Conservation (phyloP, 805 yeast species). For the Candida quercuum region DNA sequence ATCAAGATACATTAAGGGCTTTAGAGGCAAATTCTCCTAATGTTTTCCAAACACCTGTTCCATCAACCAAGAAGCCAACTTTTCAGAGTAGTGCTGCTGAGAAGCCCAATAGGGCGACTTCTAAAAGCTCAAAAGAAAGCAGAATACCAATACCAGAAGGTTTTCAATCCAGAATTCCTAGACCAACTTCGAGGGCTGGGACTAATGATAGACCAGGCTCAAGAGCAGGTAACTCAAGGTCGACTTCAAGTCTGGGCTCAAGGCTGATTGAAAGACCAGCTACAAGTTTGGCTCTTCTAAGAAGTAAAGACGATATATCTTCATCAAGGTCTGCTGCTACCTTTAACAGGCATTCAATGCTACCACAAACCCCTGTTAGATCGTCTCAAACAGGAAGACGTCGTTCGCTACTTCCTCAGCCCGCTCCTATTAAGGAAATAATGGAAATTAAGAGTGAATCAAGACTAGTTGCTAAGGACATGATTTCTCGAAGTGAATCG, state of each 20-base stretch:
- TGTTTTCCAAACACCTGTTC: constrained; percentile 16
- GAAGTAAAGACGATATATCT: constrained; percentile 7
- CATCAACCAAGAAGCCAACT: too few relatives aligned
- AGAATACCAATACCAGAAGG: constrained; percentile 10
- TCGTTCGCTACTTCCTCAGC: constrained; percentile 21
- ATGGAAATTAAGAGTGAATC: constrained; percentile 14
- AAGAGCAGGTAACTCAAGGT: constrained; percentile 5
- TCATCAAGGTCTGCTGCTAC: constrained; percentile 8
- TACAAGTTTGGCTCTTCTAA: constrained; percentile 15
- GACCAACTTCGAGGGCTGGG: constrained; percentile 18
- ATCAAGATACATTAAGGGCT: constrained; percentile 7
- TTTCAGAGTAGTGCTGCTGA: too few relatives aligned
- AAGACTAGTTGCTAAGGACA: constrained; percentile 1
- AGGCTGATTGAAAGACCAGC: constrained; percentile 11
- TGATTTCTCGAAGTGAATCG: too few relatives aligned
- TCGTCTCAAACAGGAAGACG: constrained; percentile 1
- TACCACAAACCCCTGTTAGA: constrained; percentile 21
- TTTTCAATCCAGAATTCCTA: constrained; percentile 17
- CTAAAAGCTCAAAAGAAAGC: too few relatives aligned
- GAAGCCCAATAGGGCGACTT: too few relatives aligned
- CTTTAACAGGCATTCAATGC: constrained; percentile 16
- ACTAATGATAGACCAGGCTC: constrained; percentile 10
- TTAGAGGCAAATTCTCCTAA: constrained; percentile 4
- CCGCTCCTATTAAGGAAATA: constrained; percentile 21
- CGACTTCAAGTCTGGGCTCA: constrained; percentile 12